These are phyloP conservation scores for Cetradonia linearis DNA, from an alignment of 495 filamentous ascomycete genomes.

Conservation along the genomic window DNA sequence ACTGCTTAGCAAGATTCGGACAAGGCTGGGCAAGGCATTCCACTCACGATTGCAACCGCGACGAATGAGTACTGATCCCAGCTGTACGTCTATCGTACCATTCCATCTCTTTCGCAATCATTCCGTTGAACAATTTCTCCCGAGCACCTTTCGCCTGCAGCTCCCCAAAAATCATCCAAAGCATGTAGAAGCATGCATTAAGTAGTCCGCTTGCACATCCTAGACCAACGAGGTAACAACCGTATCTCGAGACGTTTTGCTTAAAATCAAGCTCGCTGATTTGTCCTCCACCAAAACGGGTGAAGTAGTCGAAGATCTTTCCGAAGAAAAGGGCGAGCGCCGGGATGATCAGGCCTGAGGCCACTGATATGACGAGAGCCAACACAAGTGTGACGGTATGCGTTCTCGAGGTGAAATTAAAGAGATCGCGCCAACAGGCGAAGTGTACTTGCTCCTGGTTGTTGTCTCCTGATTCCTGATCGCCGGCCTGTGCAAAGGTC, in stretches of 20 bases:
- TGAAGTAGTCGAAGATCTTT: conserved; percentile 61
- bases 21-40: background rate
- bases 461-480: conserved; percentile 19
- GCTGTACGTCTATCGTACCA: conserved; percentile 74
- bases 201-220: conserved; percentile 55
- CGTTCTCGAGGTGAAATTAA: conserved; percentile 57
- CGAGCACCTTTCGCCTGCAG: conserved; percentile 61
- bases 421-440: conserved; percentile 46
- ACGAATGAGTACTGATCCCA: conserved; percentile 63
- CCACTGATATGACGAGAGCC: conserved; percentile 45
- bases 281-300: conserved; percentile 50
- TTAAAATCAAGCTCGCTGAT: conserved; percentile 43
- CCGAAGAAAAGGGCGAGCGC: conserved; percentile 63
- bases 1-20: conserved; percentile 16
- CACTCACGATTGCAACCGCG: conserved; percentile 62
- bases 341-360: conserved; percentile 54
- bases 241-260: conserved; percentile 45
- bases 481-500: conserved; percentile 12
- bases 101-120: conserved; percentile 61
- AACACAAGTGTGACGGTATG: conserved; percentile 46
- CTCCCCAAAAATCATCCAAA: conserved; percentile 72
- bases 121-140: conserved; percentile 50
- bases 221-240: conserved; percentile 47
- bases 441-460: conserved; percentile 21
- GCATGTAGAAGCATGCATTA: conserved; percentile 50